A percentile compares a stretch with the other conserved stretches of the same genome.
phyloP scores from a whole-genome alignment of 805 yeast species.

The Metschnikowia arizonensis region DNA sequence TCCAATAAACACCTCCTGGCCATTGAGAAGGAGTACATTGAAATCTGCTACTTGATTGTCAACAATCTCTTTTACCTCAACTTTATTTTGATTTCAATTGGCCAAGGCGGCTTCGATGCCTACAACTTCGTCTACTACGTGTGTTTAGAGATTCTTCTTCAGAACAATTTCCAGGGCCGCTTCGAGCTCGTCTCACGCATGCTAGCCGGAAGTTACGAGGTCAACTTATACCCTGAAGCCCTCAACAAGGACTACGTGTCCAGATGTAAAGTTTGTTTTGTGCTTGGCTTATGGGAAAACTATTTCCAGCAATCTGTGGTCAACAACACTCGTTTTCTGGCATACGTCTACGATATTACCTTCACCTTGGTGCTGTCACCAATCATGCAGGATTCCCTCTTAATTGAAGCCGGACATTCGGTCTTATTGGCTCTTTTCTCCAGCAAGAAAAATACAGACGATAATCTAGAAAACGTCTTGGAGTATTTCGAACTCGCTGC shows the following conservation, averaged over 20 bases:
- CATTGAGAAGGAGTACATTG: conserved; percentile 26
- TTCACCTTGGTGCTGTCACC: conserved; percentile 28
- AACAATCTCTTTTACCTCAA: conserved; percentile 42
- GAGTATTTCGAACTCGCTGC: conserved; percentile 46
- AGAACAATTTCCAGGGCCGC: conserved; percentile 13
- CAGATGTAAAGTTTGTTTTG: conserved; percentile 41
- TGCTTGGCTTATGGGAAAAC: conserved; percentile 46
- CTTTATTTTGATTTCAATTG: conserved; percentile 49
- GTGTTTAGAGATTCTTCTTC: conserved; percentile 40
- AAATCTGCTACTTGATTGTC: conserved; percentile 30
- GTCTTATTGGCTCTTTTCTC: conserved; percentile 42
- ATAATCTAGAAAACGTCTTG: conserved; percentile 20
- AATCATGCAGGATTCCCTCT: conserved; percentile 19
- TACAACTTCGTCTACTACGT: conserved; percentile 57
- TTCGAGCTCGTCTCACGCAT: conserved; percentile 22
- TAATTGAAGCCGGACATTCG: conserved; percentile 64
- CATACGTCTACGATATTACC: conserved; percentile 28
- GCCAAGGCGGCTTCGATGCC: conserved; percentile 61
- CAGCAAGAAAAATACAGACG: conserved; percentile 18
- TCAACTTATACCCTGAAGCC: conserved; percentile 25
- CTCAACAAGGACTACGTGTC: conserved; percentile 26
- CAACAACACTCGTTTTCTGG: conserved; percentile 19
- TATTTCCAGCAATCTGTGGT: conserved; percentile 29
- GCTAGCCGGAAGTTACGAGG: conserved; percentile 35
- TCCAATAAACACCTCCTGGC: conserved; percentile 6